Percentiles rank a stretch among this genome's conserved stretches.
Evolutionary conservation across 2,329 filamentous ascomycete genomes (phyloP).

Genomic region (Elsinoe perseae): DNA sequence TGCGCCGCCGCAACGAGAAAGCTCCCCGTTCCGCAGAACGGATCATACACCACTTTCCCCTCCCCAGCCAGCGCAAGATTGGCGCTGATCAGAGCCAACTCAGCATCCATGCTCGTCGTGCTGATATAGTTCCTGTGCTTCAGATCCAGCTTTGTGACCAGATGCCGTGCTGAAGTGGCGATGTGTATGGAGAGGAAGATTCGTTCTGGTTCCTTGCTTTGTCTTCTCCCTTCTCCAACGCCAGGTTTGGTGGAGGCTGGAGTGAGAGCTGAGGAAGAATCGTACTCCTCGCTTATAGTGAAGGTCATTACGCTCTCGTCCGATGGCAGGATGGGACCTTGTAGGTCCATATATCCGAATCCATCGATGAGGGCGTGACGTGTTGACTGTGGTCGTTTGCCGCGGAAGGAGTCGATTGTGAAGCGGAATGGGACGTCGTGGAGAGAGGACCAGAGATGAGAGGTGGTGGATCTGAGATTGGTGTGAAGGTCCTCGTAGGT

Average conservation of each 20-base stretch:
- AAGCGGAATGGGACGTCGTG: conserved; percentile 68
- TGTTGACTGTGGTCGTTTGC: conserved; percentile 54
- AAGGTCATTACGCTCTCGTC: conserved; percentile 60
- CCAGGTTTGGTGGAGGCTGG: conserved; percentile 29
- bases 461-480: conserved; percentile 52
- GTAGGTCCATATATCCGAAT: conserved; percentile 70
- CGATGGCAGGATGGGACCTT: conserved; percentile 55
- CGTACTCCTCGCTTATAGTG: conserved; percentile 74
- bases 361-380: conserved; percentile 72
- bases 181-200: conserved; percentile 69
- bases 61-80: conserved; percentile 79
- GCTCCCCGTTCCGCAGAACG: conserved; percentile 90
- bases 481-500: conserved; percentile 62
- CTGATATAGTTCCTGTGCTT: conserved; percentile 93
- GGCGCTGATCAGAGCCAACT: conserved; percentile 81
- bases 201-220: conserved; percentile 48
- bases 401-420: conserved; percentile 72
- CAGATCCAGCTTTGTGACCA: conserved; percentile 68
- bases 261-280: conserved; percentile 25
- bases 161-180: conserved; percentile 57
- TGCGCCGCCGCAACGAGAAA: conserved; percentile 86
- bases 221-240: too few relatives aligned
- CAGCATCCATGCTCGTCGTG: conserved; percentile 95
- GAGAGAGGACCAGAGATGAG: conserved; percentile 61
- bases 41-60: conserved; percentile 84